phyloP scores from a whole-genome alignment of 805 yeast species.

The Metschnikowia peoriensis region DNA sequence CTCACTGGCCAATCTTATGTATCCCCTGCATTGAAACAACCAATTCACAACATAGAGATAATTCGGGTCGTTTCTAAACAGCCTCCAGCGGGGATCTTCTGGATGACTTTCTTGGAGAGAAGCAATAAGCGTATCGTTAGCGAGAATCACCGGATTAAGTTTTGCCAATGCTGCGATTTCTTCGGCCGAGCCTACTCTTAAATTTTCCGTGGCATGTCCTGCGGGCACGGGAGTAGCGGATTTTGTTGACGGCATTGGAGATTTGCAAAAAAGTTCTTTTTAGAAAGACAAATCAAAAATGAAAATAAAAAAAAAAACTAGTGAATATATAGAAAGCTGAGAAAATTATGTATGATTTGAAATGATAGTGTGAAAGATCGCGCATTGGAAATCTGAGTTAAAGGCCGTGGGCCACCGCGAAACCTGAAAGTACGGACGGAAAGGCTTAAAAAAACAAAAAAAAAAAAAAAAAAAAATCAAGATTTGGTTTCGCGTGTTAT shows the following conservation, averaged over 20 bases:
- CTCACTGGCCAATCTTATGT: constrained; percentile 48
- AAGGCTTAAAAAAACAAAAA: background rate
- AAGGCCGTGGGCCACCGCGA: no score
- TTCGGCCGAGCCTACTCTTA: constrained; percentile 16
- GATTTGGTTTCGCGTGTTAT: background rate
- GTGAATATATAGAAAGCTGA: background rate
- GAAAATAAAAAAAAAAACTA: no score
- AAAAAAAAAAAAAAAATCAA: background rate
- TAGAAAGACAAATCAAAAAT: no score
- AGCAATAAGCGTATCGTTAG: constrained; percentile 17
- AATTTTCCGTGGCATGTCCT: constrained; percentile 16
- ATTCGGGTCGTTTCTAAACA: constrained; percentile 18
- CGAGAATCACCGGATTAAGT: constrained; percentile 14
- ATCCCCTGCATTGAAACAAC: constrained; percentile 53
- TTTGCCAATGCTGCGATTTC: constrained; percentile 16
- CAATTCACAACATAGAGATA: constrained; percentile 47
- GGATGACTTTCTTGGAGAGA: constrained; percentile 15
- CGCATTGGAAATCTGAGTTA: no score
- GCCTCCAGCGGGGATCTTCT: constrained; percentile 17
- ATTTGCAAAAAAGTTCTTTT: background rate
- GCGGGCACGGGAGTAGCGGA: constrained; percentile 12
- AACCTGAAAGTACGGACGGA: no score
- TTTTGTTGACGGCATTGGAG: constrained; percentile 8
- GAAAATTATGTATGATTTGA: background rate
- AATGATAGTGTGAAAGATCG: no score